Evolutionary conservation across 352 stramenopile species (phyloP), one percentile per base, ranked within the genome.

Genomic region (Phytophthora vignae): DNA sequence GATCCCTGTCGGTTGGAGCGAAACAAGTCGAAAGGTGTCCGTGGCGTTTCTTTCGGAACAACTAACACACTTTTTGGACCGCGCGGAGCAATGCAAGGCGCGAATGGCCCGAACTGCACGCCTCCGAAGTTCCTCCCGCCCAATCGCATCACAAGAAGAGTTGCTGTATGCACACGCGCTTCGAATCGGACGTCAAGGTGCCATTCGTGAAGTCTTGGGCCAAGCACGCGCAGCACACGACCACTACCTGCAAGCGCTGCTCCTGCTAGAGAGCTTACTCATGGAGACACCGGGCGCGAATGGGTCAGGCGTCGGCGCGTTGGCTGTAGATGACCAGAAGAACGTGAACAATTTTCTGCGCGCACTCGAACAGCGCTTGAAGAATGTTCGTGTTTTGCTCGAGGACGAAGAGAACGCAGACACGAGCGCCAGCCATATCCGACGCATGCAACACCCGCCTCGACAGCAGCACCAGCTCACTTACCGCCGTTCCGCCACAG

Each of bases 131-230:
- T 22, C 60, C 5, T 46, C 36, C 33, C 61, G 61, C 22, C 33
- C 63, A 4, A 69, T 85, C 4, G 72, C 85, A 8, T 88, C 81
- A 2, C 83, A 87, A 27, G 82, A 90, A 52, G 84, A 92, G 50
- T 38, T 93, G 22, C 40, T 93, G 46, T 92, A 91, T 58, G 73
- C 77, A 22, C 83, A 93, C 42, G 86, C 83, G 2, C 74, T 93
- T 53, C 83, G 82, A 36, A 67, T 92, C 9, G 86, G 81, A 21
- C 85, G 87, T 29, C 79, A 94, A 65, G 84, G 77, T 1, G 84
- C 86, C 1, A 82, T 94, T 31, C 85, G 90, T 29, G 84, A 92
- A 77, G 86, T 92, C 44, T 74, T 94, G 15, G 84, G 86, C 11
- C 86, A 92, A 54, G 79, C 71, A 31, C 81, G 71, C 25, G 64